These are phyloP conservation scores for Astragalus membranaceus DNA, from an alignment of 306 rosid genomes.

Conservation along the genomic window DNA sequence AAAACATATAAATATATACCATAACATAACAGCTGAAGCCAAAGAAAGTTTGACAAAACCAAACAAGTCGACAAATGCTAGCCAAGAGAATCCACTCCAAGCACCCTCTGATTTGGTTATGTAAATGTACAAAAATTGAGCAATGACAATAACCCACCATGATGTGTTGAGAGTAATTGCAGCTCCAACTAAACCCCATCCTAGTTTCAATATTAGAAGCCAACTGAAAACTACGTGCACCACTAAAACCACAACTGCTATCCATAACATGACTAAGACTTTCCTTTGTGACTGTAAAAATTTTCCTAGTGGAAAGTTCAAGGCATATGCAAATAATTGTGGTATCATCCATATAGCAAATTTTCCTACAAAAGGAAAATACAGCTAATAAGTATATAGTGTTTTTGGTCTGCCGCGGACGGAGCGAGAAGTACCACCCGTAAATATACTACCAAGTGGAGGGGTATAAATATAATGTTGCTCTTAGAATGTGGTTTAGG, in stretches of 20 bases:
- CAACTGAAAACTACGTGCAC: slow-evolving; percentile 48
- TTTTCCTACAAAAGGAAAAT: slow-evolving; percentile 36
- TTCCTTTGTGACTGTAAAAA: slow-evolving; percentile 77
- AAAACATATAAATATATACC: slow-evolving; percentile 29
- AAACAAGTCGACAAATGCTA: slow-evolving; percentile 56
- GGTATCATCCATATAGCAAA: slow-evolving; percentile 72
- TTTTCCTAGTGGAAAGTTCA: slow-evolving; percentile 66
- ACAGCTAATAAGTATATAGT: neutral
- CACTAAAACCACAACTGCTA: slow-evolving; percentile 40
- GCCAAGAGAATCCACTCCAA: slow-evolving; percentile 71
- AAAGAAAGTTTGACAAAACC: slow-evolving; percentile 65
- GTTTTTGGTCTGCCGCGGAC: no score
- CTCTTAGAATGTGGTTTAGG: no score
- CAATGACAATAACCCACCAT: slow-evolving; percentile 59
- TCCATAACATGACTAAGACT: slow-evolving; percentile 49
- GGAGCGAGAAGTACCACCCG: no score
- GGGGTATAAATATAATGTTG: no score
- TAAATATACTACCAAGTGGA: no score
- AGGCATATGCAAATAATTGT: slow-evolving; percentile 62
- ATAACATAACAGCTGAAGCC: slow-evolving; percentile 76
- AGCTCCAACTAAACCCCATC: slow-evolving; percentile 62
- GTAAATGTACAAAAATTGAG: slow-evolving; percentile 43
- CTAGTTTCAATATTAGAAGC: slow-evolving; percentile 49
- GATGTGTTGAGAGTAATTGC: slow-evolving; percentile 58
- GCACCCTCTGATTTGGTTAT: slow-evolving; percentile 75